These are phyloP conservation scores for Didymella arachidicola DNA, from an alignment of 2,329 filamentous ascomycete genomes.

Conservation along the genomic window DNA sequence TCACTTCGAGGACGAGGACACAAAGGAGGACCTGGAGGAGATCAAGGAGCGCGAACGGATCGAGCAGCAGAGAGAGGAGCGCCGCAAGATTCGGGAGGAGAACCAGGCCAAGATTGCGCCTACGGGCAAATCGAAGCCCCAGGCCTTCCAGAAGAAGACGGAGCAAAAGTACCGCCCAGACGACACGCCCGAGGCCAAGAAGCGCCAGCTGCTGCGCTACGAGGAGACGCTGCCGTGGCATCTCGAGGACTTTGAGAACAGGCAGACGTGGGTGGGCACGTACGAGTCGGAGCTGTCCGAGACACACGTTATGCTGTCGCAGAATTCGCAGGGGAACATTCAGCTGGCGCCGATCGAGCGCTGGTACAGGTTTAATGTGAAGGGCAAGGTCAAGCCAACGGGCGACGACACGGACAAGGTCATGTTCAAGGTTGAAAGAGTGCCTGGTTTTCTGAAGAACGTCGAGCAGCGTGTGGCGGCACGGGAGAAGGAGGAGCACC, in stretches of 20 bases:
- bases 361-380: slow-evolving; percentile 87
- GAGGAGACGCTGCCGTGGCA: slow-evolving; percentile 98
- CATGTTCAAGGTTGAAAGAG: slow-evolving; percentile 78
- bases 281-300: slow-evolving; percentile 91
- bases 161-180: slow-evolving; percentile 87
- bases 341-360: slow-evolving; percentile 92
- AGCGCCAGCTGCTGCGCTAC: slow-evolving; percentile 73
- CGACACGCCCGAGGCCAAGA: slow-evolving; percentile 74
- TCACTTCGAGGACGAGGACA: slow-evolving; percentile 61
- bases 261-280: slow-evolving; percentile 90
- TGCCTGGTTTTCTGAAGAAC: slow-evolving; percentile 75
- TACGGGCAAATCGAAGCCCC: slow-evolving; percentile 72
- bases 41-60: slow-evolving; percentile 69
- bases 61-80: slow-evolving; percentile 72
- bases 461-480: slow-evolving; percentile 57
- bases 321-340: slow-evolving; percentile 69
- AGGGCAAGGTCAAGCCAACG: slow-evolving; percentile 76
- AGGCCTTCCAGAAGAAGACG: slow-evolving; percentile 76
- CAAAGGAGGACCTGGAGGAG: slow-evolving; percentile 69
- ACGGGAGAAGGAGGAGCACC: slow-evolving; percentile 52
- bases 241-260: slow-evolving; percentile 93
- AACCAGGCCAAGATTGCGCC: slow-evolving; percentile 95
- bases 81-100: slow-evolving; percentile 83
- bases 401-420: slow-evolving; percentile 87
- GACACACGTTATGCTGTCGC: slow-evolving; percentile 74